Base-by-base conservation (phyloP, 1,284 basidiomycete genomes). In the Apiotrichum laibachii region DNA sequence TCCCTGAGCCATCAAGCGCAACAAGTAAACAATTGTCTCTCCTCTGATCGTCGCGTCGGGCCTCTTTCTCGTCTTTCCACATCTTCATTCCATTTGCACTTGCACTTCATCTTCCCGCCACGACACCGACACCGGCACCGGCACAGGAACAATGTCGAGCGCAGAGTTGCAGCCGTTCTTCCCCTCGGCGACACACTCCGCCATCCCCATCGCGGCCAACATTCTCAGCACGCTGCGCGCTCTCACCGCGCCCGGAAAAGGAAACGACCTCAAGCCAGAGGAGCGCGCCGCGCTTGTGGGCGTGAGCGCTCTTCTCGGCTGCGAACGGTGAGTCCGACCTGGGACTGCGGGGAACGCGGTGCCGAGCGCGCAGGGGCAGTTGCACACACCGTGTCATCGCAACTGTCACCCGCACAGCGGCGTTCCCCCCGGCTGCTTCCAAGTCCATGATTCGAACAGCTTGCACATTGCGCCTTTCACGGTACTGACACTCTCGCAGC, bases 201-300 rank as follows among this genome's bases (percentile, higher is more conserved):
- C 68, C 16, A 57, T 78, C 31, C 70, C 72, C 16, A 61, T 73
- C 46, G 72, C 76, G 3, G 45, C 67, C 1, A 61, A 66, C 43
- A 70, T 76, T 45, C 66, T 78, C 10, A 66, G 67, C 19, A 73
- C 72, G 9, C 65, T 78, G 1, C 65, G 75, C 48, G 60, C 66
- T 35, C 61, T 72, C 11, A 75, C 75, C 0, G 72, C 64, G 10
- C 71, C 72, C 0, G 72, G 75, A 9, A 71, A 67, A 52, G 73
- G 73, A 7, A 73, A 73, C 55, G 68, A 71, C 53, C 61, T 76
- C 22, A 58, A 61, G 40, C 48, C 70, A 15, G 72, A 74, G 57
- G 72, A 76, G 55, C 55, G 71, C 33, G 62, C 73, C 0, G 77
- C 77, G 21, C 62, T 78, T 45, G 71, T 72, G 6, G 75, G 73